A percentile compares a stretch with the other conserved stretches of the same genome.
These are phyloP conservation scores for Saccharata proteae DNA, from an alignment of 2,329 filamentous ascomycete species.

Conservation along the genomic window DNA sequence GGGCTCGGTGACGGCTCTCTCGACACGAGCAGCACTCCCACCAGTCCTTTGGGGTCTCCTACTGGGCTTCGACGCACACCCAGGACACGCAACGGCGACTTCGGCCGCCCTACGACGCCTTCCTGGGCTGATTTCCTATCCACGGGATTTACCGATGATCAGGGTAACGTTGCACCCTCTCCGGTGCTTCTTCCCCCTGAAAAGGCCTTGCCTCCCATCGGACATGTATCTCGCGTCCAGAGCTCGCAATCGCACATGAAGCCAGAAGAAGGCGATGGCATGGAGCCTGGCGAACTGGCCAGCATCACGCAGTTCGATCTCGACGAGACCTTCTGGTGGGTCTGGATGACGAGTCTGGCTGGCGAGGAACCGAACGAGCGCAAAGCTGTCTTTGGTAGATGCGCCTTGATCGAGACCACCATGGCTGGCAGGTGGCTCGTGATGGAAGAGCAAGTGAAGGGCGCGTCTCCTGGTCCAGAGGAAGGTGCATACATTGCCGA, in stretches of 20 bases:
- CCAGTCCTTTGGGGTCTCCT: conserved; percentile 10
- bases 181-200: conserved; percentile 79
- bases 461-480: conserved; percentile 73
- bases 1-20: conserved; percentile 37
- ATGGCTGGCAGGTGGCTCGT: conserved; percentile 80
- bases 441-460: conserved; percentile 92
- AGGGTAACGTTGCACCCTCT: conserved; percentile 47
- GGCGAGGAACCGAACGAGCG: conserved; percentile 74
- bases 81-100: conserved; percentile 51
- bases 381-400: conserved; percentile 89
- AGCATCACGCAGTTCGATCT: conserved; percentile 78
- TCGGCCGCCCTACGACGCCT: conserved; percentile 79
- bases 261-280: conserved; percentile 51
- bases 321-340: conserved; percentile 98
- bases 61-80: conserved; percentile 52
- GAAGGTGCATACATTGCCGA: conserved; percentile 84
- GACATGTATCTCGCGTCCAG: conserved; percentile 52
- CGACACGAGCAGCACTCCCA: conserved; percentile 17
- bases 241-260: conserved; percentile 70
- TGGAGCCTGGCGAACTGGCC: conserved; percentile 88
- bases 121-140: conserved; percentile 98
- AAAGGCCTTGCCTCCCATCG: conserved; percentile 78
- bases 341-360: conserved; percentile 95
- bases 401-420: conserved; percentile 78
- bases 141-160: conserved; percentile 75